Percentiles rank a stretch among this genome's conserved stretches.
phyloP scores from a whole-genome alignment of 495 filamentous ascomycete genomes.

The Aspergillus egyptiacus region DNA sequence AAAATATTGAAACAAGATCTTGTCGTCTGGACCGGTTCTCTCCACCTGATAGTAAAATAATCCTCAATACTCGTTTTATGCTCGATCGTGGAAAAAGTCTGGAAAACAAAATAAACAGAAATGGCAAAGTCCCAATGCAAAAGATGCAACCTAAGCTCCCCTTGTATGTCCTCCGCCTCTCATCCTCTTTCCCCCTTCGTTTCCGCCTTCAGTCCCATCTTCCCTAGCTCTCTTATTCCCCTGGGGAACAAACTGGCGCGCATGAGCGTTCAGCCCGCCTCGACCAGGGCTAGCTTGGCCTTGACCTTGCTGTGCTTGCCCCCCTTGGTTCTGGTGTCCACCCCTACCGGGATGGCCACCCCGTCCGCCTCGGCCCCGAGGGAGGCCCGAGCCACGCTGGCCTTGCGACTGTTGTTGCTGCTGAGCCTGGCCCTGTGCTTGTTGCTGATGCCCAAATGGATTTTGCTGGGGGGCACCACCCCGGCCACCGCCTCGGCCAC shows the following conservation, averaged over 20 bases:
- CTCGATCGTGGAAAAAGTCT: no score
- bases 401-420: constrained; percentile 22
- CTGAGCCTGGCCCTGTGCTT: constrained; percentile 21
- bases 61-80: no score
- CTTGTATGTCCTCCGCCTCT: constrained; percentile 43
- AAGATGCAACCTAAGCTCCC: constrained; percentile 21
- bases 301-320: constrained; percentile 30
- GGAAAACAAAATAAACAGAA: constrained; percentile 15
- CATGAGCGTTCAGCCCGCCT: constrained; percentile 46
- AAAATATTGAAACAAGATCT: no score
- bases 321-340: constrained; percentile 35
- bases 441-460: constrained; percentile 23
- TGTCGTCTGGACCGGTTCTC: no score
- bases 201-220: constrained; percentile 47
- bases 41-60: no score
- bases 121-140: constrained; percentile 11
- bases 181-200: constrained; percentile 47
- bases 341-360: constrained; percentile 44
- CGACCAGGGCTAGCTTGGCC: constrained; percentile 29
- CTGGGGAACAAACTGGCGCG: constrained; percentile 55
- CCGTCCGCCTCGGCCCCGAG: constrained; percentile 41
- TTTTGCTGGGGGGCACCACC: constrained; percentile 31
- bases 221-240: constrained; percentile 63
- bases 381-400: constrained; percentile 39
- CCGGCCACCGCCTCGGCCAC: constrained; percentile 27